Conservation (phyloP, 495 filamentous ascomycete species). For the Penicillium flavigenum region DNA sequence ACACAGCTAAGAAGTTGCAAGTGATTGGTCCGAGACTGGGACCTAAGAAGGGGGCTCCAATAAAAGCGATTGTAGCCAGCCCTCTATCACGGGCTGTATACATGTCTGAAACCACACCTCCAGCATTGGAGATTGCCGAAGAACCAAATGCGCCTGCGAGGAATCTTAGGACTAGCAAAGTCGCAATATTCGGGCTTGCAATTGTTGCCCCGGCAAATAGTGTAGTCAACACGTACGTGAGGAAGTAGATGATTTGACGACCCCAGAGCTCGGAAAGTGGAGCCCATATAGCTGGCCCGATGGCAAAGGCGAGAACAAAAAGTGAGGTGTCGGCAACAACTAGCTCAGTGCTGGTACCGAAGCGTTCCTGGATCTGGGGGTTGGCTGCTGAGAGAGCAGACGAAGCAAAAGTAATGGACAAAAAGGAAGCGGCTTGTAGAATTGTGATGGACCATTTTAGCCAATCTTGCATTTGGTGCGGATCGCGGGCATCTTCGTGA, state of each 20-base stretch:
- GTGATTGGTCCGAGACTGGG: conserved; percentile 52
- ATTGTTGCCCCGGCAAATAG: conserved; percentile 49
- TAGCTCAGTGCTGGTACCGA: conserved; percentile 41
- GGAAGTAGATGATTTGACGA: conserved; percentile 43
- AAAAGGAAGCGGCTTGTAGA: conserved; percentile 55
- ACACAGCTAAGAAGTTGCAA: conserved; percentile 51
- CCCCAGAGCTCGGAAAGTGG: conserved; percentile 74
- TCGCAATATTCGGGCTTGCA: conserved; percentile 10
- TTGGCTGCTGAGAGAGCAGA: conserved; percentile 64
- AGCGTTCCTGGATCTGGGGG: conserved; percentile 50
- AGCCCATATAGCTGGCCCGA: conserved; percentile 52
- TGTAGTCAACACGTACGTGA: conserved; percentile 30
- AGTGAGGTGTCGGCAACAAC: conserved; percentile 42
- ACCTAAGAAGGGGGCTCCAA: conserved; percentile 58
- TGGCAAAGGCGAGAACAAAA: conserved; percentile 46
- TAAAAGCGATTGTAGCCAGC: conserved; percentile 54
- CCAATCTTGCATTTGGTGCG: conserved; percentile 50
- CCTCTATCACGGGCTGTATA: conserved; percentile 56
- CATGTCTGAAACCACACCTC: conserved; percentile 62
- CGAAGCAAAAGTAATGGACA: conserved; percentile 64
- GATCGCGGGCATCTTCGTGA: conserved; percentile 57
- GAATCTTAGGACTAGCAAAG: conserved; percentile 37
- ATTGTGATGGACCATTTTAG: conserved; percentile 62
- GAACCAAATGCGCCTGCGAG: conserved; percentile 63
- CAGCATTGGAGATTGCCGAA: conserved; percentile 57